Conservation (phyloP, 176 grass and related monocot species). For the Carex cristatella region DNA sequence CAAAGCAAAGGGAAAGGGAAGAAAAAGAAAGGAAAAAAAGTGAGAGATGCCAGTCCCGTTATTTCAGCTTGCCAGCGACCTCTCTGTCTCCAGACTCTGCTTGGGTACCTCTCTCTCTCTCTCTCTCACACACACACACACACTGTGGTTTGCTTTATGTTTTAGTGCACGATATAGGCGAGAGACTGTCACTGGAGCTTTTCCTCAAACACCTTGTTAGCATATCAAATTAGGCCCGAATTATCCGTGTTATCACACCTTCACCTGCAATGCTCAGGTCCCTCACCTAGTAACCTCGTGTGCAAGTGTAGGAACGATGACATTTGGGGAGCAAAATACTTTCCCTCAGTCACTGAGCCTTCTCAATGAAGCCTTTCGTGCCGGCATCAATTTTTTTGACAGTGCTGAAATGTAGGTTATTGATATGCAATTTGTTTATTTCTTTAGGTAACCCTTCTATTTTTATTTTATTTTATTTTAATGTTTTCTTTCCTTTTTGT, state of each 20-base stretch:
- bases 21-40: neutral
- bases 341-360: constrained; percentile 53
- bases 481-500: neutral
- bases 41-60: constrained; percentile 43
- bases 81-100: constrained; percentile 71
- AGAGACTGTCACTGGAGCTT: neutral
- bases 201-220: neutral
- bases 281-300: neutral
- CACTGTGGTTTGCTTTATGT: neutral
- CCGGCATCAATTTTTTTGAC: constrained; percentile 86
- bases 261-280: neutral
- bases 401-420: constrained; percentile 62
- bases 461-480: neutral
- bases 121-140: neutral
- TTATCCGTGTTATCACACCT: neutral
- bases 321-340: constrained; percentile 77
- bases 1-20: neutral
- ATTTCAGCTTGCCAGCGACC: constrained; percentile 62
- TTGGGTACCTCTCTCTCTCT: constrained; percentile 33
- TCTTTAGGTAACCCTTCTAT: neutral
- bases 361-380: constrained; percentile 50
- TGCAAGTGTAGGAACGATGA: constrained; percentile 65
- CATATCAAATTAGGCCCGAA: neutral
- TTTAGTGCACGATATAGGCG: neutral
- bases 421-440: neutral